Base-by-base conservation (phyloP, 306 rosid species). In the Citrullus amarus region DNA sequence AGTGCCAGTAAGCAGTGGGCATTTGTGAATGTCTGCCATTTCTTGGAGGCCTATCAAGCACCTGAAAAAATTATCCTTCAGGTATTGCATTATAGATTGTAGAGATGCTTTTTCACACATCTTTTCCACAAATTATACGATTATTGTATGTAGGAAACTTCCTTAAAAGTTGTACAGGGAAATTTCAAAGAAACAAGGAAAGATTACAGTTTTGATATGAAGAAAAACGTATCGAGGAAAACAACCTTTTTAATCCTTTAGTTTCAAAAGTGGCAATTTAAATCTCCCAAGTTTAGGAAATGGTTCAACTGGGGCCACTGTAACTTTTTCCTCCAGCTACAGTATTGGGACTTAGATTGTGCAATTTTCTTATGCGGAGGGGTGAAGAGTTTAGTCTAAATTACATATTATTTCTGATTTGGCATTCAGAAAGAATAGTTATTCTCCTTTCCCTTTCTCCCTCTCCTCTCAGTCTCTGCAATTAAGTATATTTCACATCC, bases 1-100 rank as follows among this genome's bases (percentile, higher is more conserved):
- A 96, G 98, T 84, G 96, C 98, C 75, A 96, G 99, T 88, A 96
- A 92, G 85, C 99, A 96, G 84, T 96, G 99, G 99, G 99, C 99
- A 67, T 96, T 96, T 91, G 99, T 96, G 79, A 96, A 96, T 88
- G 99, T 96, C 83, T 96, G 99, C 90, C 99, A 96, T 83, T 96
- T 96, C 84, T 86, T 96, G 86, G 98, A 92, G 86, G 99, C 98
- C 78, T 96, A 92, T 87, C 99, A 96, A 82, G 99, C 99, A 80
- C 99, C 99, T 22, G 99, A 96, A 84, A 96, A 96, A 86, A 96
- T 96, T 72, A 96, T 96, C 80, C 97, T 96, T 36, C 99, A 96
- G 98, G 99, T 92, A 80, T 58, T 69, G 56, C 55, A 71, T 77
- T 71, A 10, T 72, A 11, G 62, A 59, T 71, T 80, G 77, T 13